Evolutionary conservation across 2,329 filamentous ascomycete species (phyloP).

Genomic region (Alternaria burnsii): DNA sequence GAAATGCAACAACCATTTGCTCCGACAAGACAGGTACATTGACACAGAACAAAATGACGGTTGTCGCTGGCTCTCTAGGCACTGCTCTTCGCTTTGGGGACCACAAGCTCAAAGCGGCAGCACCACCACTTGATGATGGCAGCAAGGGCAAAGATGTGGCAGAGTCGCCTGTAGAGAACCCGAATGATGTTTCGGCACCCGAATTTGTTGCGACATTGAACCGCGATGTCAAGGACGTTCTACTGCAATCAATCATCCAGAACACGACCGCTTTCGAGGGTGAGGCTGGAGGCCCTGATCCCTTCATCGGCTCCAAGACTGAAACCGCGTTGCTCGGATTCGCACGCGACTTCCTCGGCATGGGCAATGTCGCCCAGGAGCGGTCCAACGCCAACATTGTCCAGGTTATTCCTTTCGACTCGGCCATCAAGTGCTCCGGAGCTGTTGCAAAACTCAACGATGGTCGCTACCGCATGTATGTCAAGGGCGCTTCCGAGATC

Average conservation of each 20-base stretch:
- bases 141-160: constrained; percentile 44
- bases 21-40: constrained; percentile 65
- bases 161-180: constrained; percentile 48
- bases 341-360: constrained; percentile 70
- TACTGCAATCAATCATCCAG: constrained; percentile 64
- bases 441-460: constrained; percentile 66
- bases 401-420: constrained; percentile 69
- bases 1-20: constrained; percentile 77
- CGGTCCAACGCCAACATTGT: constrained; percentile 68
- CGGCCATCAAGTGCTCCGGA: constrained; percentile 74
- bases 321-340: constrained; percentile 79
- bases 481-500: constrained; percentile 63
- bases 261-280: constrained; percentile 56
- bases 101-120: constrained; percentile 41
- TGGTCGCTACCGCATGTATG: constrained; percentile 65
- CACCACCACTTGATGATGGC: constrained; percentile 35
- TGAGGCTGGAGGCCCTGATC: constrained; percentile 51
- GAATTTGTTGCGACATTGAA: constrained; percentile 65
- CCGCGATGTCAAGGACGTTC: constrained; percentile 62
- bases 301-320: constrained; percentile 79
- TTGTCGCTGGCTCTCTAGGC: constrained; percentile 75
- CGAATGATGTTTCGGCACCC: constrained; percentile 60
- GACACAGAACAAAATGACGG: constrained; percentile 61
- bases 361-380: constrained; percentile 68
- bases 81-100: constrained; percentile 65